These are phyloP conservation scores for Hypseocharis bilobata DNA, from an alignment of 441 rosid species.

Conservation along the genomic window DNA sequence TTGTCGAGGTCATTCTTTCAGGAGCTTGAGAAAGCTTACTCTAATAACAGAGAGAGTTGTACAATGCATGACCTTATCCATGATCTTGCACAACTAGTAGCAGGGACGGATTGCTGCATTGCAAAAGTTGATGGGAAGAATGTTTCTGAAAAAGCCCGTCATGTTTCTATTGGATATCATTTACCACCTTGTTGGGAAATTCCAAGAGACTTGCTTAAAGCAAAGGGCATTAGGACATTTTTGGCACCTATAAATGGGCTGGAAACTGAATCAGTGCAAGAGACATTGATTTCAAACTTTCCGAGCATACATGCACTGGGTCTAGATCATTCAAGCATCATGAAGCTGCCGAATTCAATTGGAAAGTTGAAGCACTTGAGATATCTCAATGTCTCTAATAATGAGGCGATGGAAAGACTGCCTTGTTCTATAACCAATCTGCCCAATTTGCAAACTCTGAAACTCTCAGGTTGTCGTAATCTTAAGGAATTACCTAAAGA, in stretches of 20 bases:
- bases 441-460: constrained; percentile 18
- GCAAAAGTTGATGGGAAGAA: not conserved
- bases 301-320: constrained; percentile 12
- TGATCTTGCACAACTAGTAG: constrained; percentile 25
- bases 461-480: not conserved
- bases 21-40: constrained; percentile 15
- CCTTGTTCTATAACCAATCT: constrained; percentile 14
- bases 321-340: not conserved
- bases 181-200: too few species aligned
- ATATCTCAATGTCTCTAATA: constrained; percentile 23
- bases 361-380: constrained; percentile 17
- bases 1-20: constrained; percentile 24
- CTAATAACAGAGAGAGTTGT: constrained; percentile 5
- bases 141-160: not conserved
- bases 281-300: constrained; percentile 5
- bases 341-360: not conserved
- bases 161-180: too few species aligned
- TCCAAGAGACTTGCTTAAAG: not conserved
- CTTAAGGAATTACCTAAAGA: constrained; percentile 18
- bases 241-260: not conserved
- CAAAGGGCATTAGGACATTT: constrained; percentile 12
- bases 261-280: not conserved
- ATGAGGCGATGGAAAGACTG: constrained; percentile 2
- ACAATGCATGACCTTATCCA: constrained; percentile 30
- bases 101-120: constrained; percentile 6